Evolutionary conservation across 306 rosid genomes (phyloP), one percentile per base, ranked within the genome.

Genomic region (Gillenia trifoliata): DNA sequence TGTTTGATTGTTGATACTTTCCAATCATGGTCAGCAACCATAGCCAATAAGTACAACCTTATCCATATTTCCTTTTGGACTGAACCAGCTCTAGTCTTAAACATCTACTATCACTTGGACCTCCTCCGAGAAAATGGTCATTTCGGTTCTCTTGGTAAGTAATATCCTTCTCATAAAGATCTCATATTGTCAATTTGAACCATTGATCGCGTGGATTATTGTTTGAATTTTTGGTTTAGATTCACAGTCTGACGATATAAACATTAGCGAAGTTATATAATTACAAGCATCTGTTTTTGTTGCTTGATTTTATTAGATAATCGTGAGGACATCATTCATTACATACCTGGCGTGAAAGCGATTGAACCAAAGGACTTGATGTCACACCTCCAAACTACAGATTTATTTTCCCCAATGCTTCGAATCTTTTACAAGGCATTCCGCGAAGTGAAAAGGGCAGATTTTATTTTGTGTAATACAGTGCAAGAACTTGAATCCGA

Each of bases 401-500:
- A 79, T 25, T 8, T 47, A 13, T 34, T 66, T 2, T 4, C 31
- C 2, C 45, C 52, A 7, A n/a, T 19, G 40, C 52, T 45, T 36
- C 31, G 68, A 6, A 4, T 61, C 40, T 9, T 79, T 19, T 9
- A 11, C 75, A 79, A 79, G 64, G 61, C 86, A 4, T 79, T 83
- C 7, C 50, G 47, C 0, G 73, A 79, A 10, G 81, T 43, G 4
- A 66, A 71, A 29, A 71, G 20, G 19, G 79, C 81, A 34, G 86
- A 83, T 45, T 79, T 66, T 25, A 29, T 83, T 12, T 10, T 83
- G 10, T 66, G 72, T 13, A 83, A 79, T 61, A 75, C 81, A 1
- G 76, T 83, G 7, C 75, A 83, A 71, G 81, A 83, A 65, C 83
- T 83, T 2, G 86, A 83, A 71, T 54, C 68, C 9, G 75, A 71